Percentiles rank a stretch among this genome's conserved stretches.
Evolutionary conservation across 2,329 filamentous ascomycete genomes (phyloP).

Genomic region (Didymella pomorum): DNA sequence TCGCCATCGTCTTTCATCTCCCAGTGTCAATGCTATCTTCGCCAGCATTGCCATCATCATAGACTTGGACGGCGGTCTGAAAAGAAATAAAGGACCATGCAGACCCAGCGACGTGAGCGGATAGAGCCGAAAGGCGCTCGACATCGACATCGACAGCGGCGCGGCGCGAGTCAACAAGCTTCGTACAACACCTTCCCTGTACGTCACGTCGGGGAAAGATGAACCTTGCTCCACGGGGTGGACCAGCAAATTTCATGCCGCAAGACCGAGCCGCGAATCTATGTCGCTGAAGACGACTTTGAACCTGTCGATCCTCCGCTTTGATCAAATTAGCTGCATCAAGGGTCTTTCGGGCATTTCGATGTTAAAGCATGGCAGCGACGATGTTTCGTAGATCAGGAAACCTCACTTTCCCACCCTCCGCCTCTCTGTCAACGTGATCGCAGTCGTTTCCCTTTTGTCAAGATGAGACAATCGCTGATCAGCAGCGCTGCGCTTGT

Average conservation of each 20-base stretch:
- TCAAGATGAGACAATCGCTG: constrained; percentile 28
- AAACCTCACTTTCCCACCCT: not conserved
- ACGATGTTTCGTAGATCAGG: constrained; percentile 1
- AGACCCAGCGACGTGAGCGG: not conserved
- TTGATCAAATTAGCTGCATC: constrained; percentile 4
- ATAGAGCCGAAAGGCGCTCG: not conserved
- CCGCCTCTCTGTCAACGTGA: not conserved
- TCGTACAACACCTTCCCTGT: constrained; percentile 6
- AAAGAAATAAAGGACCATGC: not conserved
- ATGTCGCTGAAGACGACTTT: not conserved
- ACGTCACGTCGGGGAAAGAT: constrained; percentile 2
- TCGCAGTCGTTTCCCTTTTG: not conserved
- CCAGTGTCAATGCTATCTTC: no score
- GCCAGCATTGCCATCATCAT: not conserved
- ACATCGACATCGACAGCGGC: not conserved
- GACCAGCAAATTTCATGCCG: constrained; percentile 10
- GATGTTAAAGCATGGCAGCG: constrained; percentile 1
- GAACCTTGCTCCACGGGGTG: constrained; percentile 2
- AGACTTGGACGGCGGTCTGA: not conserved
- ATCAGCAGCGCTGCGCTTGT: constrained; percentile 29
- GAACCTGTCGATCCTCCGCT: constrained; percentile 12
- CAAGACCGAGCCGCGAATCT: constrained; percentile 5
- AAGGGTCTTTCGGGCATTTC: constrained; percentile 1
- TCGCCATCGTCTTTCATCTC: not conserved
- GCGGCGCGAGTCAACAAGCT: constrained; percentile 1